Conservation (phyloP, 225 moss, liverwort and hornwort genomes). For the Anthoceros angustus region DNA sequence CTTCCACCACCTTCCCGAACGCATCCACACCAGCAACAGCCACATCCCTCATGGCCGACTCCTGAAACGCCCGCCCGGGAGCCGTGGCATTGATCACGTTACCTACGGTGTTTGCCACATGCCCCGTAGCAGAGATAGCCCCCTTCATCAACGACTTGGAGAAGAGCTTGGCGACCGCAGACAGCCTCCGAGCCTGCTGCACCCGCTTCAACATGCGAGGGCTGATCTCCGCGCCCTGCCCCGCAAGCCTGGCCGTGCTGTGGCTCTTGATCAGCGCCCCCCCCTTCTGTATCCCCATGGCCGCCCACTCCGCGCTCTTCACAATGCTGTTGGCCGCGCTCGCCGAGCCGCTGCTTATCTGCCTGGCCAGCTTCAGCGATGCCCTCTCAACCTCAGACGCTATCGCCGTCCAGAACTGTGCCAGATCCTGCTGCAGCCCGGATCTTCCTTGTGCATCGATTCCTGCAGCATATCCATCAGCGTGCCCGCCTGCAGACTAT, state of each 20-base stretch:
- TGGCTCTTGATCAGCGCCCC: constrained; percentile 18
- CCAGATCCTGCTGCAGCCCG: constrained; percentile 13
- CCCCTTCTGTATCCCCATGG: constrained; percentile 27
- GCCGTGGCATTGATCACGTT: constrained; percentile 16
- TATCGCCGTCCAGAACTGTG: constrained; percentile 46
- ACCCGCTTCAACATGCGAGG: constrained; percentile 65
- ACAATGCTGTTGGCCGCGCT: constrained; percentile 28
- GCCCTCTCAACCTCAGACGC: constrained; percentile 39
- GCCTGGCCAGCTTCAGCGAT: constrained; percentile 28
- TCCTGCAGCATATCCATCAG: constrained; percentile 11
- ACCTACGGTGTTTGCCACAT: constrained; percentile 36
- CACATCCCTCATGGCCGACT: constrained; percentile 14
- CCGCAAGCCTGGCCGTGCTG: constrained; percentile 2
- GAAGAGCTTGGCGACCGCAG: constrained; percentile 60
- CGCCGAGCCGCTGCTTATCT: constrained; percentile 34
- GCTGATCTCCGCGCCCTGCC: constrained; percentile 20
- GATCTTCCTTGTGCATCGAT: constrained; percentile 13
- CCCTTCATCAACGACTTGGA: constrained; percentile 57
- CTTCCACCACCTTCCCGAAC: constrained; percentile 65
- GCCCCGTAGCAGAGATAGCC: constrained; percentile 40
- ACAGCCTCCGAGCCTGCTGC: constrained; percentile 81
- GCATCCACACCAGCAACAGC: constrained; percentile 65
- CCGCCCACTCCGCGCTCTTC: constrained; percentile 31
- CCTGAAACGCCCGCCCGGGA: constrained; percentile 10
- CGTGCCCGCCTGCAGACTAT: too few relatives aligned